phyloP scores from a whole-genome alignment of 306 rosid genomes.

The Coriaria nepalensis region DNA sequence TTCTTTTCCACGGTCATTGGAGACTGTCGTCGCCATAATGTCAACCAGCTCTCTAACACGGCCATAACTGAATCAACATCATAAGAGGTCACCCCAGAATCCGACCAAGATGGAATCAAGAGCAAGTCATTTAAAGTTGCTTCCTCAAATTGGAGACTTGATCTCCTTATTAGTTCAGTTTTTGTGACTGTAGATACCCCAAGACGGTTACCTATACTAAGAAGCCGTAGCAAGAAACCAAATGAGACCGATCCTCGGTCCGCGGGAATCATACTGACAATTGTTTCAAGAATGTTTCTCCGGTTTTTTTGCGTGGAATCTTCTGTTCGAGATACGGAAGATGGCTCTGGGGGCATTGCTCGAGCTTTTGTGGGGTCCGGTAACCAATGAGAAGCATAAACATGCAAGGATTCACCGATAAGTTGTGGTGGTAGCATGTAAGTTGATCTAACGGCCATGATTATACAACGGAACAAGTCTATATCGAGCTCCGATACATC shows the following conservation, averaged over 20 bases:
- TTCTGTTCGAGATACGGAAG: slow-evolving; percentile 3
- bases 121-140: slow-evolving; percentile 66
- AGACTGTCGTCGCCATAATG: slow-evolving; percentile 55
- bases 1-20: slow-evolving; percentile 37
- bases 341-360: slow-evolving; percentile 4
- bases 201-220: slow-evolving; percentile 31
- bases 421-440: slow-evolving; percentile 64
- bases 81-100: slow-evolving; percentile 39
- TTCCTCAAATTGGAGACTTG: slow-evolving; percentile 67
- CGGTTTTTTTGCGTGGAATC: slow-evolving; percentile 30
- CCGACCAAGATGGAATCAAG: slow-evolving; percentile 33
- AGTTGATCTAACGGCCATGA: slow-evolving; percentile 59
- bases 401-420: slow-evolving; percentile 92
- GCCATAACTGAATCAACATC: slow-evolving; percentile 62
- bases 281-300: slow-evolving; percentile 54
- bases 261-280: slow-evolving; percentile 71
- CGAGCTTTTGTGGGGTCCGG: slow-evolving; percentile 34
- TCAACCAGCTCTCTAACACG: slow-evolving; percentile 61
- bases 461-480: slow-evolving; percentile 65
- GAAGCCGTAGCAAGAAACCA: slow-evolving; percentile 69
- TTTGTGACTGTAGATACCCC: slow-evolving; percentile 59
- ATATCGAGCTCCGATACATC: slow-evolving; percentile 78
- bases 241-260: slow-evolving; percentile 71
- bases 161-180: slow-evolving; percentile 59
- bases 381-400: slow-evolving; percentile 68